Base-by-base conservation (phyloP, 2,329 filamentous ascomycete genomes). In the Daldinia eschscholtzii region DNA sequence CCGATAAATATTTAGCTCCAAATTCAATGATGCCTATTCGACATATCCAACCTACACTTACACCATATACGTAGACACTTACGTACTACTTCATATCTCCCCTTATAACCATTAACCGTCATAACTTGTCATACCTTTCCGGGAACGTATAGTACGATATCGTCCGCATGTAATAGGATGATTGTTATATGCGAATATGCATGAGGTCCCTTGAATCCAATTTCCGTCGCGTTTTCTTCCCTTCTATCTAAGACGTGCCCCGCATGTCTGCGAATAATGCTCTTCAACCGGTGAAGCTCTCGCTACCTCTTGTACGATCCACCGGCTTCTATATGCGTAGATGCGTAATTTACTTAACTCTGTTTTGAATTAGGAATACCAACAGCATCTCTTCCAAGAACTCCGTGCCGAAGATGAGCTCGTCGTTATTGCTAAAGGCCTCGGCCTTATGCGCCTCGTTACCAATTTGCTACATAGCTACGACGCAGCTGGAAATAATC, bases 381-480 rank as follows among this genome's bases (percentile, higher is more conserved):
- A 99, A 84, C 94, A 98, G 83, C 91, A 93, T 77, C 89, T 98
- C 76, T 98, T 98, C 84, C 93, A 92, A 79, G 92, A 96, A 82
- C 89, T 97, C 73, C 91, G 93, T 71, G 85, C 89, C 68, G 93
- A 98, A 83, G 96, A 99, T 92, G 92, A 97, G 81, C 90, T 99
- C 72, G 92, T 98, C 75, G 87, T 99, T 61, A 88, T 98, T 62
- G 96, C 95, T 46, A 92, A 93, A 60, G 96, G 96, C 74, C 90
- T 99, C 55, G 96, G 96, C 74, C 90, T 98, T 52, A 88, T 98
- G 79, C 93, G 94, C 73, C 88, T 99, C 64, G 88, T 98, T 76
- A 97, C 93, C n/a, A 99, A 98, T 79, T 88, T 99, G 42, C 88
- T 99, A 30, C 96, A 99, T 81, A 94, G 94, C 20, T 98, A 98